Conservation (phyloP, 2,329 filamentous ascomycete genomes). For the Alternaria brassicicola region DNA sequence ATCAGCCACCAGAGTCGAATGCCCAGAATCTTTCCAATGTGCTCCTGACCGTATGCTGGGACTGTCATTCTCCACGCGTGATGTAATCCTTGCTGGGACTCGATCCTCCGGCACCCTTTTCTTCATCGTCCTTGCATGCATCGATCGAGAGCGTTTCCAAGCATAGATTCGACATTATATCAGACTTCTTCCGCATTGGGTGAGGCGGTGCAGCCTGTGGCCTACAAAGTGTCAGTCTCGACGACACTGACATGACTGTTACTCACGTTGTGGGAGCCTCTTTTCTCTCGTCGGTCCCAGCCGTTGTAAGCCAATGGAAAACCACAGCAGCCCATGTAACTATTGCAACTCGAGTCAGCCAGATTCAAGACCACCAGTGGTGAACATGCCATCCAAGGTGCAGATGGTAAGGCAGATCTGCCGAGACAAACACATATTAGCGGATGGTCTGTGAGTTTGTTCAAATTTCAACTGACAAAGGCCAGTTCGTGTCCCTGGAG, state of each 20-base stretch:
- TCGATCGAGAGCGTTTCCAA: neutral
- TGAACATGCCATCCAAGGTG: conserved; percentile 47
- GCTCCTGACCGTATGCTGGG: neutral
- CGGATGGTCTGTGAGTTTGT: neutral
- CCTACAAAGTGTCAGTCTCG: neutral
- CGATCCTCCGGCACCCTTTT: neutral
- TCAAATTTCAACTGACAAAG: conserved; percentile 32
- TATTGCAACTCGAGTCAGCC: conserved; percentile 16
- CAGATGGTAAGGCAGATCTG: conserved; percentile 49
- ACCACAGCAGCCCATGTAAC: conserved; percentile 45
- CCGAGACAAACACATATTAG: neutral
- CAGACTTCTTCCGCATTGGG: neutral
- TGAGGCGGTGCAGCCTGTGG: neutral
- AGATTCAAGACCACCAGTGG: neutral
- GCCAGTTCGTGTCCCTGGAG: conserved; percentile 45
- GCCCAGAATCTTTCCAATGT: conserved; percentile 7
- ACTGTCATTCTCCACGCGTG: neutral
- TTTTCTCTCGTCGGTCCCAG: conserved; percentile 30
- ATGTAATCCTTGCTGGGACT: neutral
- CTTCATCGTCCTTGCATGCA: neutral
- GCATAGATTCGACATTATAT: neutral
- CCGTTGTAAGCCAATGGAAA: conserved; percentile 46
- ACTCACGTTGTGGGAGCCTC: conserved; percentile 18
- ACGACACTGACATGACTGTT: neutral
- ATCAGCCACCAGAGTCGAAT: conserved; percentile 5